Percentiles rank a stretch among this genome's conserved stretches.
These are phyloP conservation scores for Myxozyma neglecta DNA, from an alignment of 805 yeast species.

Conservation along the genomic window DNA sequence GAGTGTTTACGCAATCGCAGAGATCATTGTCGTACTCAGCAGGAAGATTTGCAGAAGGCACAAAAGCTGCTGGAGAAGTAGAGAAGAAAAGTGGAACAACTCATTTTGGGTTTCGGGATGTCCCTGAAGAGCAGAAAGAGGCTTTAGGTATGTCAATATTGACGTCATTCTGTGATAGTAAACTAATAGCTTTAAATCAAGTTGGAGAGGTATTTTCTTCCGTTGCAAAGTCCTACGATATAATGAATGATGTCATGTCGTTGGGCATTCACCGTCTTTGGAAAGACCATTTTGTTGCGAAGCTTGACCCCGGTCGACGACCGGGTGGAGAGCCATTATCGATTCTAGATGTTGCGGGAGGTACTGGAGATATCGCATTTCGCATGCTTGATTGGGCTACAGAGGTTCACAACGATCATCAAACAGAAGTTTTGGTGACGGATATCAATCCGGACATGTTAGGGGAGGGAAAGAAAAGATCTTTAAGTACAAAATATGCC, in stretches of 20 bases:
- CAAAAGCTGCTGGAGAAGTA: not conserved
- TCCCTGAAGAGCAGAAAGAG: slow-evolving; percentile 77
- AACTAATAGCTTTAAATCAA: not conserved
- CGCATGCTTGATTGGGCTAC: slow-evolving; percentile 92
- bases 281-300: slow-evolving; percentile 86
- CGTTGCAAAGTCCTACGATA: slow-evolving; percentile 90
- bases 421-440: slow-evolving; percentile 81
- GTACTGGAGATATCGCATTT: slow-evolving; percentile 97
- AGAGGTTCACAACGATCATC: slow-evolving; percentile 67
- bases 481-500: slow-evolving; percentile 56
- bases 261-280: slow-evolving; percentile 91
- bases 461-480: slow-evolving; percentile 83
- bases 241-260: slow-evolving; percentile 98
- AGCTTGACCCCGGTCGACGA: slow-evolving; percentile 89
- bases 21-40: not conserved
- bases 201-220: slow-evolving; percentile 86
- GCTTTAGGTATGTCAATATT: slow-evolving; percentile 48
- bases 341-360: slow-evolving; percentile 97
- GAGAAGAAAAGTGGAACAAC: slow-evolving; percentile 52
- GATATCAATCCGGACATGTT: slow-evolving; percentile 97
- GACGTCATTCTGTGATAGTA: not conserved
- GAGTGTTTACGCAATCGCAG: not conserved
- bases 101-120: slow-evolving; percentile 89
- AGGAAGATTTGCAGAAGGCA: not conserved
- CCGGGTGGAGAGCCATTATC: slow-evolving; percentile 81